Evolutionary conservation across 768 basidiomycete genomes (phyloP).

Genomic region (Suillus cothurnatus): DNA sequence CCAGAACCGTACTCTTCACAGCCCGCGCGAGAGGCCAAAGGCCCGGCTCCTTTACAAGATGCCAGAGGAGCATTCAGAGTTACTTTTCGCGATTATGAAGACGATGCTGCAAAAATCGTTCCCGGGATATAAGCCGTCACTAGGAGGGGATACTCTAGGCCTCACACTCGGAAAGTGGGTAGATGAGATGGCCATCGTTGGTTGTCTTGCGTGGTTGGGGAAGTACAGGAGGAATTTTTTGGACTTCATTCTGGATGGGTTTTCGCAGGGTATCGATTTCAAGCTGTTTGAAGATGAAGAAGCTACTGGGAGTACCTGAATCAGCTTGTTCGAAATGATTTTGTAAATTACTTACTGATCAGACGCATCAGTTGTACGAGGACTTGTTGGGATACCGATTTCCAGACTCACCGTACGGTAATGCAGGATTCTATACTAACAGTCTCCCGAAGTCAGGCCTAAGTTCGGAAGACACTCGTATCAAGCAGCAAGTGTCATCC

Average conservation of each 20-base stretch:
- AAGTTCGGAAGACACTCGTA: too few species aligned
- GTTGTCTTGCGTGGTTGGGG: conserved; percentile 13
- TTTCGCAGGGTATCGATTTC: not conserved
- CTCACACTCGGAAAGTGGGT: not conserved
- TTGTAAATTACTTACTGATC: not conserved
- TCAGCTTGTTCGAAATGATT: not conserved
- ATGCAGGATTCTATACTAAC: too few species aligned
- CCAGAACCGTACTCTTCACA: not conserved
- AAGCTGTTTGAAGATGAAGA: conserved; percentile 9
- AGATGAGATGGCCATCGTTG: conserved; percentile 13
- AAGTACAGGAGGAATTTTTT: conserved; percentile 10
- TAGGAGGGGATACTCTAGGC: not conserved
- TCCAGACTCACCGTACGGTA: too few species aligned
- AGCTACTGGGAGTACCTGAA: not conserved
- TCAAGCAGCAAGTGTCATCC: too few species aligned
- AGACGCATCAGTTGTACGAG: not conserved
- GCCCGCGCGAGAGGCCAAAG: conserved; percentile 5
- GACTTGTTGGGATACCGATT: too few species aligned
- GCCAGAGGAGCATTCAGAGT: conserved; percentile 5
- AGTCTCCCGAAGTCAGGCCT: too few species aligned
- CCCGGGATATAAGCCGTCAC: not conserved
- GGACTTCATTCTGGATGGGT: not conserved
- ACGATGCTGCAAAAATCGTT: not conserved
- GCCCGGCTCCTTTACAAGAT: conserved; percentile 7
- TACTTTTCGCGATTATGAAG: conserved; percentile 8